Evolutionary conservation across 2,329 filamentous ascomycete species (phyloP), one percentile per base, ranked within the genome.

Genomic region (Alternaria alternata): DNA sequence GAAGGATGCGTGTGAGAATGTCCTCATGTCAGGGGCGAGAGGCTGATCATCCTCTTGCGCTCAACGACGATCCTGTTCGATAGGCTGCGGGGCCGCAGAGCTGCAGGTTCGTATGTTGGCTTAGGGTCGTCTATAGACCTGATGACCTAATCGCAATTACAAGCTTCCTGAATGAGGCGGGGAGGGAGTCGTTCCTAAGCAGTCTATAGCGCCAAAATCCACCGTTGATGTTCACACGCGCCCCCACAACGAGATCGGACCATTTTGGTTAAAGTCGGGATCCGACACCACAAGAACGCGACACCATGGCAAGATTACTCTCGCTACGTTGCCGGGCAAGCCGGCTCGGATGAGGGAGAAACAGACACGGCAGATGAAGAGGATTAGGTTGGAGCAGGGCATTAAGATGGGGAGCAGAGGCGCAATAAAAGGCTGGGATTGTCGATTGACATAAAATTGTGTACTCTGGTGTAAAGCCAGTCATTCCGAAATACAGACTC

Each of bases 191-290:
- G 48, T 39, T 18, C 48, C 48, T 32, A 39, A 26, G 32, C 48
- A 39, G 34, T 28, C 32, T 26, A 26, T 38, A 47, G 42, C 22
- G 36, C 18, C n/a, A 20, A 54, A 58, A 54, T 38, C 11, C 43
- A 26, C 56, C 43, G 56, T 28, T 30, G n/a, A 59, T 20, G n/a
- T 20, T 47, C n/a, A 39, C 20, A n/a, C 51, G 48, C n/a, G 26
- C n/a, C 28, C 26, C 56, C 22, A 49, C 32, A 59, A 59, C 22
- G n/a, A 48, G 20, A 26, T 47, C 56, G 43, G 56, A n/a, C 5
- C 28, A 54, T 54, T 59, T 41, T 54, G 20, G 20, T 43, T 12
- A 28, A 43, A 30, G 26, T 54, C 51, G 51, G 43, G 28, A 36
- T 34, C 56, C 56, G 51, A 54, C 32, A 54, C 36, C 11, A 22